Evolutionary conservation across 31 red algal genomes (phyloP).

Genomic region (Porphyra umbilicalis): DNA sequence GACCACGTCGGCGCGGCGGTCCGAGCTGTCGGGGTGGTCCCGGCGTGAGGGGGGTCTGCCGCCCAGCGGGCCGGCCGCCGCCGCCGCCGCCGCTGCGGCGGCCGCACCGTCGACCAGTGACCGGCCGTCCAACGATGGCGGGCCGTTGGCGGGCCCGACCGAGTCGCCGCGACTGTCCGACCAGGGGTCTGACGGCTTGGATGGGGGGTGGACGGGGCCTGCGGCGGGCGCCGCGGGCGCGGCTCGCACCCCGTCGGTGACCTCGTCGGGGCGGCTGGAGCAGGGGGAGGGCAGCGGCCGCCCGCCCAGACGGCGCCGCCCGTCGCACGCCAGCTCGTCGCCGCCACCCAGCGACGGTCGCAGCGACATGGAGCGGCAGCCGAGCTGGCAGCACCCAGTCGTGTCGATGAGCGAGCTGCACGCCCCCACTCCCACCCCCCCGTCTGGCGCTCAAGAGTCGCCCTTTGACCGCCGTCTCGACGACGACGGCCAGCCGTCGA

Average conservation of each 20-base stretch:
- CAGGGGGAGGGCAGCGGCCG: too few relatives aligned
- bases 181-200: neutral
- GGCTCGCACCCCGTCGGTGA: neutral
- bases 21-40: neutral
- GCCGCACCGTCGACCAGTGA: too few relatives aligned
- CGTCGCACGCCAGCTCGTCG: too few relatives aligned
- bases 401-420: too few relatives aligned
- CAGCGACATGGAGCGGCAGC: too few relatives aligned
- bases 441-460: too few relatives aligned
- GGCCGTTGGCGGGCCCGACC: neutral
- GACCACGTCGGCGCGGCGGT: neutral
- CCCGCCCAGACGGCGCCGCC: too few relatives aligned
- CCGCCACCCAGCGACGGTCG: too few relatives aligned
- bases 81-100: neutral
- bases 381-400: too few relatives aligned
- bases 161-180: neutral
- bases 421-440: too few relatives aligned
- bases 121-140: neutral
- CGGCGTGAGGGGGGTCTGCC: neutral
- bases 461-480: too few relatives aligned
- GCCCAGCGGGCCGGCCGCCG: neutral
- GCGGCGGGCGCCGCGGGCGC: neutral
- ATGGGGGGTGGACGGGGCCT: neutral
- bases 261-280: neutral
- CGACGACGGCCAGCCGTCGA: too few relatives aligned